Percentiles rank a stretch among this genome's conserved stretches.
phyloP scores from a whole-genome alignment of 2,329 filamentous ascomycete species.

The Aspergillus fischeri region DNA sequence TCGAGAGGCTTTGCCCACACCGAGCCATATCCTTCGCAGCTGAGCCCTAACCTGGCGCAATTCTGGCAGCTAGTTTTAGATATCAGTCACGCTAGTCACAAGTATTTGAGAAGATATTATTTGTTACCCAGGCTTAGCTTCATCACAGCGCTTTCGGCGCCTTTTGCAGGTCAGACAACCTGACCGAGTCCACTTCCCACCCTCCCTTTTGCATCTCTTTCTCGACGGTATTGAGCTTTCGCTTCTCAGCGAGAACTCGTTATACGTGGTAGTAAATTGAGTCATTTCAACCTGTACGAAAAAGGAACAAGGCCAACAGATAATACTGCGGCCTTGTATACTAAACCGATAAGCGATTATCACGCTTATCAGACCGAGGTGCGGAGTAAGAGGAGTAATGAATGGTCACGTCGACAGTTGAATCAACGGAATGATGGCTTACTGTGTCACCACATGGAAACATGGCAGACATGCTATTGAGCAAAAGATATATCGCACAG shows the following conservation, averaged over 20 bases:
- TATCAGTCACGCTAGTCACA: neutral
- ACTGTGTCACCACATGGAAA: neutral
- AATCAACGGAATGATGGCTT: neutral
- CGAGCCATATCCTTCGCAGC: slow-evolving; percentile 37
- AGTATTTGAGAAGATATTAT: neutral
- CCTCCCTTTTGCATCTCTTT: slow-evolving; percentile 24
- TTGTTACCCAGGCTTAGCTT: slow-evolving; percentile 32
- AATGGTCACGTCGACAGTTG: neutral
- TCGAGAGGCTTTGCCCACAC: slow-evolving; percentile 34
- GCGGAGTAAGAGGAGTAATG: neutral
- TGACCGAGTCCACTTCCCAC: slow-evolving; percentile 34
- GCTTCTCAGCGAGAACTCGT: neutral
- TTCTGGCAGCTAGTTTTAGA: slow-evolving; percentile 25
- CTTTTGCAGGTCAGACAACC: slow-evolving; percentile 40
- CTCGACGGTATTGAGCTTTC: slow-evolving; percentile 1
- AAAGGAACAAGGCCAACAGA: neutral
- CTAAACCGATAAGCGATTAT: neutral
- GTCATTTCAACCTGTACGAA: neutral
- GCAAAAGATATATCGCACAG: neutral
- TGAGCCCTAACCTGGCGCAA: slow-evolving; percentile 30
- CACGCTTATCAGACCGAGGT: neutral
- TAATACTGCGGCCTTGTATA: neutral
- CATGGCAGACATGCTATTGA: neutral
- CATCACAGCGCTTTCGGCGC: slow-evolving; percentile 36
- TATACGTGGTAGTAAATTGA: neutral